Base-by-base conservation (phyloP, 2,329 filamentous ascomycete species). In the Aspergillus ibericus region DNA sequence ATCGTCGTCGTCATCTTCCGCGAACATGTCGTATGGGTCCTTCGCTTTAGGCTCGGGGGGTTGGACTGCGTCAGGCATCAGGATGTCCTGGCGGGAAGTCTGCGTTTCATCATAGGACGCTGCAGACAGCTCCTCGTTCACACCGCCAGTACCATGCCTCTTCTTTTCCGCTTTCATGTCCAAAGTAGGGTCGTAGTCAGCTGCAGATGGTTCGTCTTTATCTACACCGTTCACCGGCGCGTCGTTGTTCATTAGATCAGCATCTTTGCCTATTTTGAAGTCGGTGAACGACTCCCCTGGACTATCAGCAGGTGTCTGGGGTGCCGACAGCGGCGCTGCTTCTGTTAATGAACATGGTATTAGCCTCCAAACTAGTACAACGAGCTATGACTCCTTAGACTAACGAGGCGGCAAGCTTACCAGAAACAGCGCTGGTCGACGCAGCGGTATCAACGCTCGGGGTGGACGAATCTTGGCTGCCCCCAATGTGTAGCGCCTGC, bases 141-240 rank as follows among this genome's bases (percentile, higher is more conserved):
- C 82, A 60, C 86, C 82, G 59, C 87, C 84, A 66, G 86, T 81
- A 64, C 88, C 87, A 68, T 90, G 86, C 57, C 88, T 86, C 59
- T 86, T 82, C 68, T 87, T 86, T 66, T 96, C 92, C 73, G 96
- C 91, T 72, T 89, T 83, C 90, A 93, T 95, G 71, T 97, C 93
- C 65, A 88, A 82, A 1, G 88, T 95, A 1, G 93, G 93, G 70
- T 96, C 91, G 72, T 96, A 96, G 74, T 96, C 91, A 59, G 92
- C 92, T 47, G 93, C 93, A n/a, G 92, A 96, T 5, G 91, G 90
- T 6, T 89, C 91, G 68, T 95, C 88, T 54, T 84, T 83, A 47
- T 86, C 84, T 62, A 76, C 74, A 64, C 72, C 72, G 42, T 72
- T 66, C 63, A 76, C 66, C 63, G 74, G 64, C 57, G 71, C 62